Evolutionary conservation across 1,139 yeast genomes (phyloP).

Genomic region (Meyerozyma guilliermondii): DNA sequence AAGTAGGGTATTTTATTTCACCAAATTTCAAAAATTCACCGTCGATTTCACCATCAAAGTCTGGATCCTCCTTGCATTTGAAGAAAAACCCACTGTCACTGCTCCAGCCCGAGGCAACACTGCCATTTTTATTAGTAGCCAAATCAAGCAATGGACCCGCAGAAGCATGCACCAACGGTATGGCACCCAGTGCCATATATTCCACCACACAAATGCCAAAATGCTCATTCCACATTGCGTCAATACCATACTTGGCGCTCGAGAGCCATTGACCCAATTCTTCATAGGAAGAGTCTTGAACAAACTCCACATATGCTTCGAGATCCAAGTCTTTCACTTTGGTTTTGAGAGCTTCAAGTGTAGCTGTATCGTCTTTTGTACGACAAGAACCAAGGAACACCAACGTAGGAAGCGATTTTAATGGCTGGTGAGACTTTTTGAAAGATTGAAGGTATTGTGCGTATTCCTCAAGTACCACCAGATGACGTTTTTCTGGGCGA

Average conservation of each 20-base stretch:
- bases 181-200: conserved; percentile 78
- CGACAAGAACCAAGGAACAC: conserved; percentile 85
- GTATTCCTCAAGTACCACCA: conserved; percentile 60
- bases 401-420: conserved; percentile 41
- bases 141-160: conserved; percentile 94
- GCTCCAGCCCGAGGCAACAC: conserved; percentile 21
- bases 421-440: conserved; percentile 16
- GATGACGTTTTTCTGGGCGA: conserved; percentile 92
- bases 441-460: conserved; percentile 37
- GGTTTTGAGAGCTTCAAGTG: conserved; percentile 46
- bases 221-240: conserved; percentile 99
- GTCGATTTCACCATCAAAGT: conserved; percentile 36
- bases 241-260: conserved; percentile 71
- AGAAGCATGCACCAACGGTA: conserved; percentile 89
- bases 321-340: conserved; percentile 47
- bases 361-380: conserved; percentile 56
- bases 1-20: conserved; percentile 31
- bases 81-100: conserved; percentile 72
- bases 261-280: conserved; percentile 52
- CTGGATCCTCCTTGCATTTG: conserved; percentile 49
- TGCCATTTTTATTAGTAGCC: conserved; percentile 31
- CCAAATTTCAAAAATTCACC: conserved; percentile 13
- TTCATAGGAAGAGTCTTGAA: conserved; percentile 71
- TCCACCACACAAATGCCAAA: conserved; percentile 98
- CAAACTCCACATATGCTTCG: conserved; percentile 50